phyloP scores from a whole-genome alignment of 306 rosid species.

The Senna tora region DNA sequence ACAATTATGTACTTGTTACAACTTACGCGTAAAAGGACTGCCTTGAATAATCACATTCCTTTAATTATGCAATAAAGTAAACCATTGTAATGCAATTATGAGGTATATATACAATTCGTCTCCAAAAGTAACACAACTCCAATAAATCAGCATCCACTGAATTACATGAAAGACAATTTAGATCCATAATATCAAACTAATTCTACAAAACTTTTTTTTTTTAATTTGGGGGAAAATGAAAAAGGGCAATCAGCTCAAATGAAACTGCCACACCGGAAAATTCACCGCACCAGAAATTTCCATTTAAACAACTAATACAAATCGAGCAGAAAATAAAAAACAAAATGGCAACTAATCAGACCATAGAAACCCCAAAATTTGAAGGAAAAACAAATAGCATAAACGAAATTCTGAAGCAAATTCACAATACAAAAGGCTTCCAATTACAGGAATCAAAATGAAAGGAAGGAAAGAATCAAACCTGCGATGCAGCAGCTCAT shows the following conservation, averaged over 20 bases:
- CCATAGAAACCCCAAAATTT: not conserved
- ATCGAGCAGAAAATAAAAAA: constrained; percentile 30
- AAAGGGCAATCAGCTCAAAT: not conserved
- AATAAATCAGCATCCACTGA: constrained; percentile 37
- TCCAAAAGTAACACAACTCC: constrained; percentile 2
- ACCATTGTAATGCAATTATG: constrained; percentile 16
- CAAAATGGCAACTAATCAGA: constrained; percentile 23
- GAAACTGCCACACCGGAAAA: constrained; percentile 16
- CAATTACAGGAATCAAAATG: constrained; percentile 20
- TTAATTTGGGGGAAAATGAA: not conserved
- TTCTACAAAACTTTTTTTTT: not conserved
- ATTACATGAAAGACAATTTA: constrained; percentile 41
- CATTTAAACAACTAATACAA: constrained; percentile 18
- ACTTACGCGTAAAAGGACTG: not conserved
- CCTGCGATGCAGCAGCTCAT: constrained; percentile 55
- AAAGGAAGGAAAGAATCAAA: constrained; percentile 31
- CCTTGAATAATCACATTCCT: constrained; percentile 3
- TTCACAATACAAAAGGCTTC: constrained; percentile 20
- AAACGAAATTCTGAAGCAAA: constrained; percentile 26
- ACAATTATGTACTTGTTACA: too few species aligned
- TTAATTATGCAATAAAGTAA: constrained; percentile 7
- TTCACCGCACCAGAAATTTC: constrained; percentile 7
- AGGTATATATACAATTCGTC: constrained; percentile 13
- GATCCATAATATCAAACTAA: constrained; percentile 53
- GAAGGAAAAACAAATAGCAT: not conserved